phyloP scores from a whole-genome alignment of 2,329 filamentous ascomycete species.

The Ophiostoma ips region DNA sequence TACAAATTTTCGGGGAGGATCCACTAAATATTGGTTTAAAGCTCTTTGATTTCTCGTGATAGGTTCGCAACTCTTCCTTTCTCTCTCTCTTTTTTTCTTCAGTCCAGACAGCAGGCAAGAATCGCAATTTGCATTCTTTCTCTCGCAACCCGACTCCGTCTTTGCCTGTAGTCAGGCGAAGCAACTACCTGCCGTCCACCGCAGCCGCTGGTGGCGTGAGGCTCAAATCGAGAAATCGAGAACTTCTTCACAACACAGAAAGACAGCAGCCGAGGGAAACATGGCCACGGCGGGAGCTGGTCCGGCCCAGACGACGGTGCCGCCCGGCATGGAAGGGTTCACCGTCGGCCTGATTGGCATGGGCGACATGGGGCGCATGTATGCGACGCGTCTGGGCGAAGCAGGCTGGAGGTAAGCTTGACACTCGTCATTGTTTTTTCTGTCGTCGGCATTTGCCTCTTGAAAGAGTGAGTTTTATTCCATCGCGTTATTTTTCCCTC shows the following conservation, averaged over 20 bases:
- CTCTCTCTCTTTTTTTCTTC: slow-evolving; percentile 1
- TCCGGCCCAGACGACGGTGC: slow-evolving; percentile 1
- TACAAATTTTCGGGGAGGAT: neutral
- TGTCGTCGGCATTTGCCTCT: too few relatives aligned
- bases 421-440: neutral
- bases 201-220: neutral
- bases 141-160: neutral
- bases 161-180: neutral
- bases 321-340: slow-evolving; percentile 45
- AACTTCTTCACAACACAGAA: too few relatives aligned
- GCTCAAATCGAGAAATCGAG: too few relatives aligned
- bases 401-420: slow-evolving; percentile 85
- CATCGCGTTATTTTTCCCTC: neutral
- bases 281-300: slow-evolving; percentile 5
- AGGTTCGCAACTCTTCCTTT: neutral
- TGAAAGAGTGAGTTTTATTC: slow-evolving; percentile 3
- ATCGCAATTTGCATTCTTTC: neutral
- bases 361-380: slow-evolving; percentile 99
- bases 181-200: neutral
- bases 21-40: slow-evolving; percentile 7
- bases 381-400: slow-evolving; percentile 71
- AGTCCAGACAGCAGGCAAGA: neutral
- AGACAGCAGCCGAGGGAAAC: neutral
- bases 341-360: slow-evolving; percentile 92
- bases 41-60: neutral